Conservation (phyloP, 768 basidiomycete genomes). For the Porphyrellus cyaneotinctus region DNA sequence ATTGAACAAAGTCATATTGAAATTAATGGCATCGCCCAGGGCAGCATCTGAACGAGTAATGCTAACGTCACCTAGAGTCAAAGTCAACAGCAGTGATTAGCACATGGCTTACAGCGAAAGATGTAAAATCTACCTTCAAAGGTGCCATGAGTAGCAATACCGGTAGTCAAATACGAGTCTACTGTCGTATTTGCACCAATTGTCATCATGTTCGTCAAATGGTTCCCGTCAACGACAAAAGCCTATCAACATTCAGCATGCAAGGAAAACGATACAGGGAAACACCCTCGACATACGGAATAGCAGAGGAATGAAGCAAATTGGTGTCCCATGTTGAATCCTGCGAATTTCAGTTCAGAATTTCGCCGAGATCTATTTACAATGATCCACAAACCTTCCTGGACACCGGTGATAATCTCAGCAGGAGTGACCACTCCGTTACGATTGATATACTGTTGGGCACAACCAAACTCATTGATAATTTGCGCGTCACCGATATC, state of each 20-base stretch:
- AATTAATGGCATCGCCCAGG: background rate
- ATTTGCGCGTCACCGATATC: background rate
- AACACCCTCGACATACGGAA: too few species aligned
- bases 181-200: background rate
- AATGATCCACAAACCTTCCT: background rate
- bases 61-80: background rate
- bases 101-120: background rate
- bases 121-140: constrained; percentile 14
- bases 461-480: background rate
- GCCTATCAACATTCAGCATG: too few species aligned
- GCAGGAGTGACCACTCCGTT: background rate
- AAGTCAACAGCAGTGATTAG: background rate
- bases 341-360: too few species aligned
- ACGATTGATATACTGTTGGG: background rate
- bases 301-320: too few species aligned
- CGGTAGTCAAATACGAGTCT: background rate
- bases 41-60: background rate
- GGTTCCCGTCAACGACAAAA: too few species aligned
- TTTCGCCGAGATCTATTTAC: too few species aligned
- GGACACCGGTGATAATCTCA: background rate
- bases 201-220: too few species aligned
- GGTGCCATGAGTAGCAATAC: constrained; percentile 19
- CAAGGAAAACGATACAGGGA: too few species aligned
- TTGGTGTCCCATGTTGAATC: too few species aligned
- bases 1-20: background rate